Evolutionary conservation across 2,329 filamentous ascomycete species (phyloP).

Genomic region (Trichoderma endophyticum): DNA sequence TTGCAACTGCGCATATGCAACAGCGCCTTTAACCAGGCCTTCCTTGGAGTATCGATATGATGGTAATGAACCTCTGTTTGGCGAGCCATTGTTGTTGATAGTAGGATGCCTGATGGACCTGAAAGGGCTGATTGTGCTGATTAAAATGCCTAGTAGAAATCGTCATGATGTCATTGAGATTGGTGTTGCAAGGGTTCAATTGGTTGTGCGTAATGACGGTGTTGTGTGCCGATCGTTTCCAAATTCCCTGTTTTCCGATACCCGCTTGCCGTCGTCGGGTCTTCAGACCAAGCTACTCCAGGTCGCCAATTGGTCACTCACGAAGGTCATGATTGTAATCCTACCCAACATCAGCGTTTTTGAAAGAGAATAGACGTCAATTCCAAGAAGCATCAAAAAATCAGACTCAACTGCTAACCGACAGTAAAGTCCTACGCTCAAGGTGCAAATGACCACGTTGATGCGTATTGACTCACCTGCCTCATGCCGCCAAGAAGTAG

Average conservation of each 20-base stretch:
- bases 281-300: no score
- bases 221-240: background rate
- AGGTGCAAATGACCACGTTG: no score
- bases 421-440: no score
- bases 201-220: background rate
- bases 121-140: background rate
- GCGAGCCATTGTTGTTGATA: background rate
- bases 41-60: background rate
- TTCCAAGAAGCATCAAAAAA: no score
- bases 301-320: no score
- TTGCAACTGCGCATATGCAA: background rate
- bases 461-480: no score
- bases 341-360: no score
- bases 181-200: background rate
- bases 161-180: background rate
- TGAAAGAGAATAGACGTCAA: no score
- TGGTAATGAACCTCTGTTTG: background rate
- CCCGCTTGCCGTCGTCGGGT: background rate
- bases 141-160: background rate
- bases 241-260: background rate
- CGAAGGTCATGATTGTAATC: no score
- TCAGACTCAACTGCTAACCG: no score
- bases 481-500: no score
- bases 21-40: background rate
- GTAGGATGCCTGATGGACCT: background rate